Conservation (phyloP, 148 eudicot genomes). For the Nepenthes mirabilis region DNA sequence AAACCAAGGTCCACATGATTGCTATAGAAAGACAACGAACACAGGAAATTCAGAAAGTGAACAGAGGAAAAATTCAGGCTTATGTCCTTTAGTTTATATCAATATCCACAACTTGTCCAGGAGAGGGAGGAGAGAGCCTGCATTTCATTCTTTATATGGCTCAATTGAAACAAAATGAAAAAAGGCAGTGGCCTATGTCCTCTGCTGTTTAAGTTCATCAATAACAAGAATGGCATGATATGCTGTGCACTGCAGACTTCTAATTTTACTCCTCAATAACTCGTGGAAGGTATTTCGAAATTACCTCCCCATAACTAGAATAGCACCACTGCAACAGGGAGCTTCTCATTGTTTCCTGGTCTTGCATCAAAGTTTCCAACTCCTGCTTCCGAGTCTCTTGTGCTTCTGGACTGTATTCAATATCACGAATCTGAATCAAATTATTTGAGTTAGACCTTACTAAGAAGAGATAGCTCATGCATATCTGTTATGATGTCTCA, state of each 20-base stretch:
- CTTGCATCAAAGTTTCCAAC: slow-evolving; percentile 63
- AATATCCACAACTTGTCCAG: too few species aligned
- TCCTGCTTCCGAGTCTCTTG: slow-evolving; percentile 82
- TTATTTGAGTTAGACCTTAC: slow-evolving; percentile 1
- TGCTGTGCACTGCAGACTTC: neutral
- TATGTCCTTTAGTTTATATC: too few species aligned
- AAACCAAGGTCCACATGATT: too few species aligned
- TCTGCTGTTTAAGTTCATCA: too few species aligned
- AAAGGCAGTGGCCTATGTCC: too few species aligned
- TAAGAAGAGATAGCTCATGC: neutral
- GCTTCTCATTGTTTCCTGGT: slow-evolving; percentile 76
- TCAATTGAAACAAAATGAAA: too few species aligned
- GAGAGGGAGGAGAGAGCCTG: too few species aligned
- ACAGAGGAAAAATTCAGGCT: too few species aligned
- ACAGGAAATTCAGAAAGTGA: too few species aligned
- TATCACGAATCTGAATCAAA: slow-evolving; percentile 70
- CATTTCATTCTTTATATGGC: too few species aligned
- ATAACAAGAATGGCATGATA: too few species aligned
- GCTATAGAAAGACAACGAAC: too few species aligned
- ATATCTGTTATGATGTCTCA: neutral
- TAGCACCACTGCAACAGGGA: slow-evolving; percentile 95
- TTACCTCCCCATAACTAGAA: slow-evolving; percentile 97
- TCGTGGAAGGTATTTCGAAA: neutral
- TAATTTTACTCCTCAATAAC: neutral
- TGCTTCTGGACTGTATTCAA: slow-evolving; percentile 69